Percentiles rank a stretch among this genome's conserved stretches.
Evolutionary conservation across 768 basidiomycete genomes (phyloP).

Genomic region (Pisolithus albus): DNA sequence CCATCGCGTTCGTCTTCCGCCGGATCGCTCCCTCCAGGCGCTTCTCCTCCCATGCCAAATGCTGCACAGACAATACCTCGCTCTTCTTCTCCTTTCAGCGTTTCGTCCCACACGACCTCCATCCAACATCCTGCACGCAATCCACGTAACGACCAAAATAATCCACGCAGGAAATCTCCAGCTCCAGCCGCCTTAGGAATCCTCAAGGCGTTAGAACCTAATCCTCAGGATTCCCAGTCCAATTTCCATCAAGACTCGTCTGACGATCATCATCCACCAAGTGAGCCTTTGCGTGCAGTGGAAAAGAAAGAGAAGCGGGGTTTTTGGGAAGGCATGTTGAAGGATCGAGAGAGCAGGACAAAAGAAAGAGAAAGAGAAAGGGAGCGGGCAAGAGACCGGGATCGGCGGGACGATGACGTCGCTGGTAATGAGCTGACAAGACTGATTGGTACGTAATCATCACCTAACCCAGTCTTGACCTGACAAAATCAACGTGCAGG

Average conservation of each 20-base stretch:
- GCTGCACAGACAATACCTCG: slow-evolving; percentile 21
- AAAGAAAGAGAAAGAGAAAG: slow-evolving; percentile 34
- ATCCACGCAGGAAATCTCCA: slow-evolving; percentile 24
- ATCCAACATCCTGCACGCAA: slow-evolving; percentile 11
- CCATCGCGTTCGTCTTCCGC: slow-evolving; percentile 49
- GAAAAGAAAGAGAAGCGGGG: slow-evolving; percentile 48
- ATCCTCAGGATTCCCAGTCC: slow-evolving; percentile 20
- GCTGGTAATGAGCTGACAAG: slow-evolving; percentile 50
- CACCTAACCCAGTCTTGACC: background rate
- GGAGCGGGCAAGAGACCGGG: slow-evolving; percentile 20
- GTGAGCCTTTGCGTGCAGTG: slow-evolving; percentile 22
- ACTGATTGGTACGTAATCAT: slow-evolving; percentile 55
- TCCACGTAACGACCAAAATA: slow-evolving; percentile 16
- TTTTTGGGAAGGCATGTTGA: slow-evolving; percentile 43
- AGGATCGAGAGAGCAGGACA: slow-evolving; percentile 30
- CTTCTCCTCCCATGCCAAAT: slow-evolving; percentile 33
- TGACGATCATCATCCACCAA: slow-evolving; percentile 25
- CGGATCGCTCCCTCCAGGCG: slow-evolving; percentile 36
- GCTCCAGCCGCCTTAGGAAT: slow-evolving; percentile 43
- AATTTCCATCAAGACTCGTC: slow-evolving; percentile 18
- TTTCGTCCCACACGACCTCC: slow-evolving; percentile 18
- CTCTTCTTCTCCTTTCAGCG: slow-evolving; percentile 43
- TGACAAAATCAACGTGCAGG: slow-evolving; percentile 34
- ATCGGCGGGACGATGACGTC: slow-evolving; percentile 38
- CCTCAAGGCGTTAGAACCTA: slow-evolving; percentile 56